A percentile compares a stretch with the other conserved stretches of the same genome.
phyloP scores from a whole-genome alignment of 495 filamentous ascomycete genomes.

The Echria macrotheca region DNA sequence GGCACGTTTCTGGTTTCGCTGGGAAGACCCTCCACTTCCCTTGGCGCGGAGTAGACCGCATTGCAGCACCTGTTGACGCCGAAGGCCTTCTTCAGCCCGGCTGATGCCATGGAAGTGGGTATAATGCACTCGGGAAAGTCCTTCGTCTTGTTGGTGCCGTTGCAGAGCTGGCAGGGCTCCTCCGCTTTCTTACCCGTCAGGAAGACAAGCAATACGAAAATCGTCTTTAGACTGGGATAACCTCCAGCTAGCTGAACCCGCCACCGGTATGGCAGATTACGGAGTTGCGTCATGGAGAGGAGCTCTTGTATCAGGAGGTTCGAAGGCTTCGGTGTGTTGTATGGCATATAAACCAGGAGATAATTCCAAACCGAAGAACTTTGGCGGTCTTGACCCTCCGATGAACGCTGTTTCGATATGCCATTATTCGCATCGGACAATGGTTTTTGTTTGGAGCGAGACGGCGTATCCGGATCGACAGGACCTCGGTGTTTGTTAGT shows the following conservation, averaged over 20 bases:
- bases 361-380: not conserved
- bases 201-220: constrained; percentile 10
- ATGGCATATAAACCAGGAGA: not conserved
- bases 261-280: constrained; percentile 9
- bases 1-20: too few species aligned
- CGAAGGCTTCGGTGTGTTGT: not conserved
- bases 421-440: too few species aligned
- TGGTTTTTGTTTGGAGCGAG: too few species aligned
- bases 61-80: too few species aligned
- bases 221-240: not conserved
- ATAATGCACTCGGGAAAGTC: too few species aligned
- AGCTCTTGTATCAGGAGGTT: constrained; percentile 2
- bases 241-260: constrained; percentile 3
- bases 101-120: too few species aligned
- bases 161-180: not conserved
- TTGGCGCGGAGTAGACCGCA: too few species aligned
- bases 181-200: not conserved
- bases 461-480: too few species aligned
- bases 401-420: too few species aligned
- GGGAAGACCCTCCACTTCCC: too few species aligned
- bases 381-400: not conserved
- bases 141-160: not conserved
- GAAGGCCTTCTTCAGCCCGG: too few species aligned
- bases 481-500: not conserved
- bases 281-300: not conserved